These are phyloP conservation scores for Solanum hybrid DNA, from an alignment of 305 asterid species.

Conservation along the genomic window DNA sequence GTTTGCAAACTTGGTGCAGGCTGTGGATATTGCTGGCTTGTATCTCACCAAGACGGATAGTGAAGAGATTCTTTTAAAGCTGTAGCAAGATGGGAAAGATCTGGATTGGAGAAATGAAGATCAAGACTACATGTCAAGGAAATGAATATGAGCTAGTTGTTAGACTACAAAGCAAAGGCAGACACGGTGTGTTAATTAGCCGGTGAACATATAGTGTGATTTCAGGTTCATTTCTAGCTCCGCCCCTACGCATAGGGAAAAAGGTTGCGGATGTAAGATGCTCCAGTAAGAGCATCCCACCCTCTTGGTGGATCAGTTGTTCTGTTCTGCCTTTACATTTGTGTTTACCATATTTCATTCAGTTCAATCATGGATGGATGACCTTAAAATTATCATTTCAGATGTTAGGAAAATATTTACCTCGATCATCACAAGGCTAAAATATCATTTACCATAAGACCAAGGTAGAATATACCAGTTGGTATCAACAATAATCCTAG, in stretches of 20 bases:
- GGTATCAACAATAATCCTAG: neutral
- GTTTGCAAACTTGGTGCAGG: neutral
- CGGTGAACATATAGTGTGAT: neutral
- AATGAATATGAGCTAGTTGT: neutral
- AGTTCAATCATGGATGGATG: neutral
- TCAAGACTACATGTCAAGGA: neutral
- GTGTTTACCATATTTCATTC: neutral
- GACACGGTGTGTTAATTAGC: neutral
- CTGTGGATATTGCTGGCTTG: neutral
- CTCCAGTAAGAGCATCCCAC: neutral
- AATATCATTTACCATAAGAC: neutral
- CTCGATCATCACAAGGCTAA: neutral
- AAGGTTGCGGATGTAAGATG: neutral
- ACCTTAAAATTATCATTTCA: neutral
- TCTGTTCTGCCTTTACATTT: neutral
- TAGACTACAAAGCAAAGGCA: neutral
- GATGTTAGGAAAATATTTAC: neutral
- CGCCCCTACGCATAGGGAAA: neutral
- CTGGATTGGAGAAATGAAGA: neutral
- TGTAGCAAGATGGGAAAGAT: neutral
- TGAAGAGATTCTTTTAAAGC: neutral
- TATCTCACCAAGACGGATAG: neutral
- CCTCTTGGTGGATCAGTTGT: neutral
- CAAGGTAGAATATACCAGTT: neutral
- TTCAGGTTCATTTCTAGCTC: neutral